Evolutionary conservation across 805 yeast species (phyloP).

Genomic region (Candida orba): DNA sequence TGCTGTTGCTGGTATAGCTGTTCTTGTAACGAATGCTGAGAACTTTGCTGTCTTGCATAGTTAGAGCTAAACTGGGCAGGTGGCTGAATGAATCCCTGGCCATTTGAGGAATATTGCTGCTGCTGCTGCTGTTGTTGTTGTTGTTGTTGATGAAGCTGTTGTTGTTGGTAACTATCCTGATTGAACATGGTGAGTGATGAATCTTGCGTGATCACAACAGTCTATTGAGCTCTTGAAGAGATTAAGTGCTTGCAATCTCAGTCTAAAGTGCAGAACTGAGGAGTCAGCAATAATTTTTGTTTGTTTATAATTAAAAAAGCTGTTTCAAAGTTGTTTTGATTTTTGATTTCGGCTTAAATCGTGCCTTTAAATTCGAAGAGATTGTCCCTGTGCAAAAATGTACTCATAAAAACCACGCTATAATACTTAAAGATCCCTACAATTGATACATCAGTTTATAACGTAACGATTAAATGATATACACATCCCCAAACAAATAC

Average conservation of each 20-base stretch:
- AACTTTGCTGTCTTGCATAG: conserved; percentile 32
- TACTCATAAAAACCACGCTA: too few relatives aligned
- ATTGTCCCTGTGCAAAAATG: too few relatives aligned
- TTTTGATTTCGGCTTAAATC: background rate
- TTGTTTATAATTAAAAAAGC: too few relatives aligned
- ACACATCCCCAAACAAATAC: conserved; percentile 21
- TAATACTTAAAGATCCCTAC: too few relatives aligned
- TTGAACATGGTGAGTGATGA: conserved; percentile 10
- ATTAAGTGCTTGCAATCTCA: too few relatives aligned
- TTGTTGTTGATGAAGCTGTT: conserved; percentile 1
- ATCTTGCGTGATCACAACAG: too few relatives aligned
- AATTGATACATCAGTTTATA: background rate
- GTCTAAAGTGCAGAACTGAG: too few relatives aligned
- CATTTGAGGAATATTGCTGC: conserved; percentile 10
- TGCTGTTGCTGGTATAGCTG: conserved; percentile 28
- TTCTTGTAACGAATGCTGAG: conserved; percentile 33
- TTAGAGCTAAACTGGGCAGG: conserved; percentile 28
- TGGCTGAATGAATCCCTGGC: conserved; percentile 27
- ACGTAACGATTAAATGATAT: conserved; percentile 16
- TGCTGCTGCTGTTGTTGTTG: conserved; percentile 2
- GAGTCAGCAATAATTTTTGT: too few relatives aligned
- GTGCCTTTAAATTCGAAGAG: too few relatives aligned
- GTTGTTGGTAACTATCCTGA: conserved; percentile 13
- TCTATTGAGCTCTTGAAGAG: too few relatives aligned
- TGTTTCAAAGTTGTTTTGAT: background rate